These are phyloP conservation scores for Brassica rapa DNA, from an alignment of 345 rosid genomes.

Conservation along the genomic window DNA sequence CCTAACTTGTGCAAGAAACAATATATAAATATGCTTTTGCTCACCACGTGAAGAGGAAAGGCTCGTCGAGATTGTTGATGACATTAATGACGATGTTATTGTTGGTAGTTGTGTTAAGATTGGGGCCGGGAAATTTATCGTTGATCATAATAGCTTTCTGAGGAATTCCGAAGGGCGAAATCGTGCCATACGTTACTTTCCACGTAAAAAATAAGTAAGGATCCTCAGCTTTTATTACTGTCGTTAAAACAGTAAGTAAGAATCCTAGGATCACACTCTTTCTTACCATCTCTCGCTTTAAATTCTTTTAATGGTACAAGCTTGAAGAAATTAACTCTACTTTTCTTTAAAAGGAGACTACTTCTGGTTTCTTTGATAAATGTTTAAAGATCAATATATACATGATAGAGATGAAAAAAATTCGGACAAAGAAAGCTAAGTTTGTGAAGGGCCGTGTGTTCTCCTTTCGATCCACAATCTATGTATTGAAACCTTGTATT, in stretches of 20 bases:
- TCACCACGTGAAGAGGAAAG: conserved; percentile 61
- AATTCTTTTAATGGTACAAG: neutral
- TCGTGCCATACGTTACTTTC: conserved; percentile 68
- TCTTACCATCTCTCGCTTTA: neutral
- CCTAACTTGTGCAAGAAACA: conserved; percentile 2
- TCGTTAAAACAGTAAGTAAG: conserved; percentile 14
- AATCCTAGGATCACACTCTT: conserved; percentile 25
- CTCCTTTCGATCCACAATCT: conserved; percentile 13
- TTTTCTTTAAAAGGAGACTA: neutral
- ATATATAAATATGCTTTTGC: neutral
- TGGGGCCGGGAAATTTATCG: conserved; percentile 64
- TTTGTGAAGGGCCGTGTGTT: conserved; percentile 21
- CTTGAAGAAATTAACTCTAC: neutral
- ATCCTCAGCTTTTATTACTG: conserved; percentile 50
- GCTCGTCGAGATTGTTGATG: conserved; percentile 66
- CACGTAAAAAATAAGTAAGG: conserved; percentile 62
- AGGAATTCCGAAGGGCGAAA: conserved; percentile 64
- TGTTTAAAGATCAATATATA: neutral
- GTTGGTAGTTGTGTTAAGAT: conserved; percentile 60
- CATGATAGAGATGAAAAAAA: neutral
- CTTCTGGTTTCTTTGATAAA: neutral
- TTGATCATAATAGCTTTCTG: conserved; percentile 70
- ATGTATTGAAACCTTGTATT: conserved; percentile 21
- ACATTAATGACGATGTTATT: conserved; percentile 64
- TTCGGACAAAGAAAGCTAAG: conserved; percentile 4